phyloP scores from a whole-genome alignment of 2,329 filamentous ascomycete species.

The Amphichorda felina region DNA sequence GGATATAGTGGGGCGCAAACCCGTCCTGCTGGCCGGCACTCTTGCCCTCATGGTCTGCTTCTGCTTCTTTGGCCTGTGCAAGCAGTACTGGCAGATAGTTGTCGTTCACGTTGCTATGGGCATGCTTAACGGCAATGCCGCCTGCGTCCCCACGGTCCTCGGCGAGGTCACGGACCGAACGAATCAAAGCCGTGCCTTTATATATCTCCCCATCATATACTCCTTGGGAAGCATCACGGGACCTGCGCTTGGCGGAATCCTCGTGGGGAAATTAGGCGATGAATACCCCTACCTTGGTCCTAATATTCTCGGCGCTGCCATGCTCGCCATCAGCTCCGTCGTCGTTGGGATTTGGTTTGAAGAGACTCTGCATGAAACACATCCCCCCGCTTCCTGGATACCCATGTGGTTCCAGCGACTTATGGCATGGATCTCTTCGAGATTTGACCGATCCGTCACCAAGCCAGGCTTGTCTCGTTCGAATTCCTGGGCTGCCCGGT shows the following conservation, averaged over 20 bases:
- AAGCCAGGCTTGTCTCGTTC: slow-evolving; percentile 10
- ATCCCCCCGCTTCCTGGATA: background rate
- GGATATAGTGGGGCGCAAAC: slow-evolving; percentile 63
- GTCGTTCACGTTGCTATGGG: slow-evolving; percentile 85
- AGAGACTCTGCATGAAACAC: slow-evolving; percentile 47
- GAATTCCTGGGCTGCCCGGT: slow-evolving; percentile 24
- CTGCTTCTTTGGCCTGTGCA: slow-evolving; percentile 76
- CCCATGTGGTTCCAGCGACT: slow-evolving; percentile 12
- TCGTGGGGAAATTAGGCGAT: slow-evolving; percentile 52
- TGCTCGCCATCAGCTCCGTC: slow-evolving; percentile 62
- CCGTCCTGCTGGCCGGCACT: slow-evolving; percentile 67
- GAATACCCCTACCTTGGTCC: slow-evolving; percentile 75
- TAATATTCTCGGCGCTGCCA: slow-evolving; percentile 64
- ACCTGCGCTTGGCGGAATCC: slow-evolving; percentile 75
- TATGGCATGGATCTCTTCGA: slow-evolving; percentile 19
- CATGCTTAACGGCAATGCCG: slow-evolving; percentile 86
- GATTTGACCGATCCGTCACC: slow-evolving; percentile 3
- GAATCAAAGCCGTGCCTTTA: slow-evolving; percentile 89
- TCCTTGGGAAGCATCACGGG: slow-evolving; percentile 89
- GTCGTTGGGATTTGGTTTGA: slow-evolving; percentile 72
- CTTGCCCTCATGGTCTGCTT: slow-evolving; percentile 75
- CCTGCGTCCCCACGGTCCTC: slow-evolving; percentile 83
- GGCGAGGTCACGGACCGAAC: slow-evolving; percentile 92
- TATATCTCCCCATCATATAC: slow-evolving; percentile 92
- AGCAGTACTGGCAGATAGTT: slow-evolving; percentile 70